Evolutionary conservation across 768 basidiomycete genomes (phyloP).

Genomic region (Mycena capillaripes): DNA sequence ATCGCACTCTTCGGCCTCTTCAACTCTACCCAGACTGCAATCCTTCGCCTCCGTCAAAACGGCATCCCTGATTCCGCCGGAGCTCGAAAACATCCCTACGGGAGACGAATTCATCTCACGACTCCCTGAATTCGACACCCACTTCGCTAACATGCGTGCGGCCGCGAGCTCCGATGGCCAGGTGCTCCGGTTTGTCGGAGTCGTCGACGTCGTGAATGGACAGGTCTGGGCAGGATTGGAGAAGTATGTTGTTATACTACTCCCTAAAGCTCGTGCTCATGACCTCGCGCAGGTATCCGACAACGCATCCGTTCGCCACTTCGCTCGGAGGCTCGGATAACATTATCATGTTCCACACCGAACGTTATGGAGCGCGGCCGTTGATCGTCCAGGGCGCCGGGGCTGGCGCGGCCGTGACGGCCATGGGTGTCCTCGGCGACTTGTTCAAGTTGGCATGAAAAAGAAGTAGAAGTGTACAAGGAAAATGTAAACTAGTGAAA

Average conservation of each 20-base stretch:
- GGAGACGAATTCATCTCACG: slow-evolving; percentile 88
- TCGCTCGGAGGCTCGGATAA: slow-evolving; percentile 97
- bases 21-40: slow-evolving; percentile 68
- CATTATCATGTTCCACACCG: slow-evolving; percentile 97
- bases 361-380: slow-evolving; percentile 89
- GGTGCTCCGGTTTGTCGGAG: slow-evolving; percentile 94
- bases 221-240: slow-evolving; percentile 90
- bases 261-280: not conserved
- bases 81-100: slow-evolving; percentile 73
- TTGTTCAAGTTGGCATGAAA: slow-evolving; percentile 69
- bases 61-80: slow-evolving; percentile 86
- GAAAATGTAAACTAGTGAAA: not conserved
- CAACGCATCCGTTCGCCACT: slow-evolving; percentile 94
- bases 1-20: slow-evolving; percentile 50
- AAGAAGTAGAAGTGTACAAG: not conserved
- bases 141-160: slow-evolving; percentile 82
- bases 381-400: slow-evolving; percentile 96
- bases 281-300: slow-evolving; percentile 78
- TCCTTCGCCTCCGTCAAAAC: slow-evolving; percentile 89
- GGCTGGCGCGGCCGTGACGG: slow-evolving; percentile 98
- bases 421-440: slow-evolving; percentile 97
- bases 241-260: slow-evolving; percentile 68
- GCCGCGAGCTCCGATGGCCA: slow-evolving; percentile 85
- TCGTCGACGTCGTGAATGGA: slow-evolving; percentile 84
- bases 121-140: slow-evolving; percentile 85